Percentiles rank a stretch among this genome's conserved stretches.
Evolutionary conservation across 257 asterid genomes (phyloP).

Genomic region (Osmanthus fragrans): DNA sequence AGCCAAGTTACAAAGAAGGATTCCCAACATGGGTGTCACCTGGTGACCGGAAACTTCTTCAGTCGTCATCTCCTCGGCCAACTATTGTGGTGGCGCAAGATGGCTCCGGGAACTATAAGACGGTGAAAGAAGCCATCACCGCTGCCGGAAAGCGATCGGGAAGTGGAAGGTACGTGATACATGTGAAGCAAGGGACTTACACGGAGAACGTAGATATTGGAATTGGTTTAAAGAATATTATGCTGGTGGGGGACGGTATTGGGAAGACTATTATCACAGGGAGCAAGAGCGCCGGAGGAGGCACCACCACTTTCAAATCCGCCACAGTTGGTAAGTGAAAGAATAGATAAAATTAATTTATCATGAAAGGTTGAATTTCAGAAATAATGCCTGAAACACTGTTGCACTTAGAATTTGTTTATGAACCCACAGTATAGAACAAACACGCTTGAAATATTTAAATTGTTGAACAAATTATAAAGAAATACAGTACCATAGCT

Average conservation of each 20-base stretch:
- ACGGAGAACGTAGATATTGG: slow-evolving; percentile 70
- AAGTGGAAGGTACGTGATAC: slow-evolving; percentile 58
- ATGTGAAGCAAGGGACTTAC: slow-evolving; percentile 73
- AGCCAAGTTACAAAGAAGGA: slow-evolving; percentile 30
- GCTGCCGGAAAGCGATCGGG: slow-evolving; percentile 54
- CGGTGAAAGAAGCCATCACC: slow-evolving; percentile 50
- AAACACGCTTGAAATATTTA: not conserved
- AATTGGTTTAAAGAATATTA: slow-evolving; percentile 48
- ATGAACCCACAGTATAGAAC: not conserved
- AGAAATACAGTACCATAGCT: not conserved
- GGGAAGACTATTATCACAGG: slow-evolving; percentile 90
- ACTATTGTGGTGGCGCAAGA: slow-evolving; percentile 72
- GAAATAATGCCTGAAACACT: not conserved
- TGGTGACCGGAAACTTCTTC: slow-evolving; percentile 68
- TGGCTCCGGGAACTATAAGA: slow-evolving; percentile 63
- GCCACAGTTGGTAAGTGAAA: slow-evolving; percentile 78
- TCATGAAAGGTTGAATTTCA: not conserved
- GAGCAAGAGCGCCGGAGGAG: slow-evolving; percentile 72
- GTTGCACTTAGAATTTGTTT: too few relatives aligned
- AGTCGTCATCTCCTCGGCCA: slow-evolving; percentile 37
- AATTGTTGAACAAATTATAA: not conserved
- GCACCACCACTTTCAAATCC: slow-evolving; percentile 71
- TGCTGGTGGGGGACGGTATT: slow-evolving; percentile 85
- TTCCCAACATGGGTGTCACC: slow-evolving; percentile 67
- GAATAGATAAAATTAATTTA: not conserved